Evolutionary conservation across 805 yeast genomes (phyloP), one percentile per base, ranked within the genome.

Genomic region (Hanseniaspora jakobsenii): DNA sequence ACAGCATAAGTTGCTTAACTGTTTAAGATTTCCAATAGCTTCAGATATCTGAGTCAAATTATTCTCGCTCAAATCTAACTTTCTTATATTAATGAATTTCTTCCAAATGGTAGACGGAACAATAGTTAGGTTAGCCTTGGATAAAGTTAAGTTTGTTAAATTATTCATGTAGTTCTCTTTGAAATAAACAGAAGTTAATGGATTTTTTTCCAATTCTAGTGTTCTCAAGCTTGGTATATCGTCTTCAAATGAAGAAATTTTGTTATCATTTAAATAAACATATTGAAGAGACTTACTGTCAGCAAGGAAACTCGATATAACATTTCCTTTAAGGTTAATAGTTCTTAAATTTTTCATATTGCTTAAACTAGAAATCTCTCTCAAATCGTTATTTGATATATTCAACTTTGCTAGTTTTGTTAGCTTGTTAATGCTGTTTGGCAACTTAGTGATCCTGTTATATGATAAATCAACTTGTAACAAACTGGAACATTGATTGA

Each of bases 121-220:
- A 6, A 82, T 69, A 0, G 95, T 75, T 38, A 91, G 64, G 53
- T 83, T 85, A 1, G 95, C 95, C 55, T 81, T 81, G 8, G 82
- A 75, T 43, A 91, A 64, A 49, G 85, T 85, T 38, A 91, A 66
- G 14, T 77, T 74, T 2, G 85, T 78, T 58, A 86, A 66, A 49
- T 73, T 70, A 9, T 69, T 66, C 58, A 83, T 72, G 7, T 56
- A 54, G 1, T 60, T 54, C 21, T 39, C 44, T 21, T 30, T 36
- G 49, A 77, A 71, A 23, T 66, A 66, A 50, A 83, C 69, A 47
- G 73, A 70, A 0, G 95, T 85, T 45, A 86, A 73, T 4, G 95
- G 96, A 58, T 86, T 87, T 56, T 81, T 73, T 56, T 81, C 86
- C 38, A 86, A 66, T 55, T 79, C 81, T 32, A 87, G 66, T 13